These are phyloP conservation scores for Lenwebbia sp. DNA, from an alignment of 345 rosid species.

Conservation along the genomic window DNA sequence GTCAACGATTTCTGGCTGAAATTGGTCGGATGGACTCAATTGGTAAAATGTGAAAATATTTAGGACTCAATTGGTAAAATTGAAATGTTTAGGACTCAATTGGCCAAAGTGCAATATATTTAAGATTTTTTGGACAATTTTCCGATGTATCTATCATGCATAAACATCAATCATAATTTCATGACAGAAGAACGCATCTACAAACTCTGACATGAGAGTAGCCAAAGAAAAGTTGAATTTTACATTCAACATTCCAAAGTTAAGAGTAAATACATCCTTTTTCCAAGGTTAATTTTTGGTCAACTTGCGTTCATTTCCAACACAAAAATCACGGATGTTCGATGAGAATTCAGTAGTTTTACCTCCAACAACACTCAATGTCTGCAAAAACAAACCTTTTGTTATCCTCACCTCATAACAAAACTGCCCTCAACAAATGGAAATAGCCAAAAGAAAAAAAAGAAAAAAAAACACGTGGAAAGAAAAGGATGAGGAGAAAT, in stretches of 20 bases:
- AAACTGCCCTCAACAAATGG: not conserved
- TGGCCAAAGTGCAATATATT: too few species aligned
- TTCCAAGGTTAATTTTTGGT: not conserved
- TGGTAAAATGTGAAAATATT: too few species aligned
- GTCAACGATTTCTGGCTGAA: too few species aligned
- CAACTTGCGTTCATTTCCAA: not conserved
- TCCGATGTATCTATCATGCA: not conserved
- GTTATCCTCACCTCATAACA: not conserved
- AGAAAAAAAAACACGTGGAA: not conserved
- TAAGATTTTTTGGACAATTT: too few species aligned
- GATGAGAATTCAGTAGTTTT: not conserved
- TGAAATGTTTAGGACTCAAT: too few species aligned
- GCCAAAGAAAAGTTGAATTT: not conserved
- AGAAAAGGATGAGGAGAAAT: not conserved
- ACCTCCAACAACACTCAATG: not conserved
- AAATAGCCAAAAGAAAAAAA: not conserved
- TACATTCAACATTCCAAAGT: not conserved
- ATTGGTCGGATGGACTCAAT: too few species aligned
- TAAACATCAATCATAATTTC: not conserved
- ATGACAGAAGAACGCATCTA: not conserved
- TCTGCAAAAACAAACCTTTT: not conserved
- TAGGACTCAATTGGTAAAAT: too few species aligned
- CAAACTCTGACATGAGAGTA: not conserved
- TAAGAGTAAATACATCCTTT: not conserved
- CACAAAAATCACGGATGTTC: not conserved